These are phyloP conservation scores for Choiromyces venosus DNA, from an alignment of 495 filamentous ascomycete genomes.

Conservation along the genomic window DNA sequence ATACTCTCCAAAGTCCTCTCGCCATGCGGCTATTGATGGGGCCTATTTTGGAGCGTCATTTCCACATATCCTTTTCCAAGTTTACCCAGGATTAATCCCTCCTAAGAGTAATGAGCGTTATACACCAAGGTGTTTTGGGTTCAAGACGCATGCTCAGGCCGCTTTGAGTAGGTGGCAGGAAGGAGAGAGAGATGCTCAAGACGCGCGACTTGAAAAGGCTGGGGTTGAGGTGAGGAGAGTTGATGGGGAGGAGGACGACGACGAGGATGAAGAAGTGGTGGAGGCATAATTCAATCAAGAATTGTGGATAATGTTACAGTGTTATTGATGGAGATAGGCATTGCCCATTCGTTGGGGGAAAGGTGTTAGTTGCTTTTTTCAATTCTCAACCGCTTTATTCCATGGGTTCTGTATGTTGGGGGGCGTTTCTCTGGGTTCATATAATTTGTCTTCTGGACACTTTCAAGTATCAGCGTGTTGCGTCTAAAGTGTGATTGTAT, in stretches of 20 bases:
- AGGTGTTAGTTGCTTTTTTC: not conserved
- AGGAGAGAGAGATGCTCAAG: slow-evolving; percentile 68
- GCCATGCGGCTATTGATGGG: slow-evolving; percentile 89
- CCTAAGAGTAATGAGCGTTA: slow-evolving; percentile 79
- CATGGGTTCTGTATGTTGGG: not conserved
- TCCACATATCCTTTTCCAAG: slow-evolving; percentile 98
- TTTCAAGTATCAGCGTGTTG: not conserved
- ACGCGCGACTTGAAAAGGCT: slow-evolving; percentile 54
- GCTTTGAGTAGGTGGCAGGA: slow-evolving; percentile 90
- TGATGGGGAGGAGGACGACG: slow-evolving; percentile 56
- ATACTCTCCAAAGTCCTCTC: slow-evolving; percentile 97
- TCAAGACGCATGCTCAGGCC: slow-evolving; percentile 86
- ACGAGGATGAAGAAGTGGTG: slow-evolving; percentile 27
- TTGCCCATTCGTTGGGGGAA: not conserved
- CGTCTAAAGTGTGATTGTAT: not conserved
- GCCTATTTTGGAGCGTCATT: slow-evolving; percentile 97
- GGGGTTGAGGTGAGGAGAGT: slow-evolving; percentile 53
- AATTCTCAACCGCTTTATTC: not conserved
- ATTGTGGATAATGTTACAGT: not conserved
- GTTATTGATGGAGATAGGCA: not conserved
- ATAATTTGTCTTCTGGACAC: not conserved
- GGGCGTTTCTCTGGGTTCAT: slow-evolving; percentile 1
- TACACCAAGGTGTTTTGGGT: slow-evolving; percentile 84
- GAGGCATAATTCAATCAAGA: not conserved
- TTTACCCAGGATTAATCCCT: slow-evolving; percentile 84